Evolutionary conservation across 2,329 filamentous ascomycete species (phyloP).

Genomic region (Anthostomella pinea): DNA sequence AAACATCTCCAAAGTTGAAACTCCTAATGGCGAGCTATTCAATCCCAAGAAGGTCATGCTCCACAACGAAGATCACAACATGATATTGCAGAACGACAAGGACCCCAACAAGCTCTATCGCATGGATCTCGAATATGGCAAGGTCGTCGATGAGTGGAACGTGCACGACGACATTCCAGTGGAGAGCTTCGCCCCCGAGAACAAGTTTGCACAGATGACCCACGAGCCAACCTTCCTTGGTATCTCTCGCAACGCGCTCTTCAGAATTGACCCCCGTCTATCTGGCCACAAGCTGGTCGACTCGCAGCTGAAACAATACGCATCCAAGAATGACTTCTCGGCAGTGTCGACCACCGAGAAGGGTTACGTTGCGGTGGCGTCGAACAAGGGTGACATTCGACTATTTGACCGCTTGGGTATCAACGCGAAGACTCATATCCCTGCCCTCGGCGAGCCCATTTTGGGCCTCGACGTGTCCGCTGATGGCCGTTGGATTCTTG

Average conservation of each 20-base stretch:
- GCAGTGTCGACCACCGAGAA: conserved; percentile 92
- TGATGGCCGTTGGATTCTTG: conserved; percentile 92
- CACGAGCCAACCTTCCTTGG: conserved; percentile 93
- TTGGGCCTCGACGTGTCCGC: conserved; percentile 93
- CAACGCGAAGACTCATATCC: conserved; percentile 95
- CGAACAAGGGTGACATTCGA: conserved; percentile 95
- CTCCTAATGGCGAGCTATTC: conserved; percentile 81
- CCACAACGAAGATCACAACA: conserved; percentile 83
- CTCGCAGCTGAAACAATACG: conserved; percentile 89
- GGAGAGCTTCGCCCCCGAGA: conserved; percentile 88
- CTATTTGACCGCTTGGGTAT: conserved; percentile 95
- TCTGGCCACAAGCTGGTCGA: conserved; percentile 91
- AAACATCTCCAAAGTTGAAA: conserved; percentile 94
- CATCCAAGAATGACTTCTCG: conserved; percentile 96
- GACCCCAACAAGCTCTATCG: conserved; percentile 91
- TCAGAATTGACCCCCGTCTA: conserved; percentile 88
- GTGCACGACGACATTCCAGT: conserved; percentile 95
- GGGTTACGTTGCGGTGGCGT: conserved; percentile 94
- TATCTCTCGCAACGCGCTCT: conserved; percentile 88
- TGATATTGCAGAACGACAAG: conserved; percentile 79
- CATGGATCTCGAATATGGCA: conserved; percentile 97
- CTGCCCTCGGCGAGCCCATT: conserved; percentile 91
- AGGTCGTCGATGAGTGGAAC: conserved; percentile 98
- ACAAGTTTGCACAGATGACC: conserved; percentile 98
- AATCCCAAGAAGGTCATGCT: conserved; percentile 97